Conservation (phyloP, 805 yeast genomes). For the Starmerella vitae region DNA sequence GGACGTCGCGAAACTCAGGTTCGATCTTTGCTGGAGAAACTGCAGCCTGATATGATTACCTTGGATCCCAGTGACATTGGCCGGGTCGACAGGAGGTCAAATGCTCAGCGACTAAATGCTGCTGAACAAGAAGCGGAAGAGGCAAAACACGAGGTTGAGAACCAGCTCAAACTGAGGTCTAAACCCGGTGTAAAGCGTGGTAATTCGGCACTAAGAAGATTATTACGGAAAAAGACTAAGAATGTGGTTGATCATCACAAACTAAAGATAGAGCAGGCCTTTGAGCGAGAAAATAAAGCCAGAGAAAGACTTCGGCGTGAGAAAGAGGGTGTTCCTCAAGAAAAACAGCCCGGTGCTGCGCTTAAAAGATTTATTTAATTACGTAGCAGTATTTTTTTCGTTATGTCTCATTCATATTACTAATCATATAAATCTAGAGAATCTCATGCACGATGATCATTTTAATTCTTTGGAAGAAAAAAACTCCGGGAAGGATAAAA, state of each 20-base stretch:
- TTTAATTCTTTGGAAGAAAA: no score
- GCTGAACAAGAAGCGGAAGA: slow-evolving; percentile 29
- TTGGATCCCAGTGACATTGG: slow-evolving; percentile 84
- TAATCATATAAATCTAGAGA: no score
- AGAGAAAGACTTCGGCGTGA: slow-evolving; percentile 15
- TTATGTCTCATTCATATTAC: no score
- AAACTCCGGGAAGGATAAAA: no score
- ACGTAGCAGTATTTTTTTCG: no score
- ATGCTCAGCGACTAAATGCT: slow-evolving; percentile 48
- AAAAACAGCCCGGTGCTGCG: slow-evolving; percentile 21
- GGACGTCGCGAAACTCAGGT: slow-evolving; percentile 93
- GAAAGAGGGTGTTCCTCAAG: slow-evolving; percentile 16
- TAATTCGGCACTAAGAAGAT: slow-evolving; percentile 70
- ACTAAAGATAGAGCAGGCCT: slow-evolving; percentile 57
- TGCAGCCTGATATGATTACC: slow-evolving; percentile 83
- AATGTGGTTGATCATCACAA: slow-evolving; percentile 81
- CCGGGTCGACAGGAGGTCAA: slow-evolving; percentile 59
- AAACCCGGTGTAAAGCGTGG: slow-evolving; percentile 62
- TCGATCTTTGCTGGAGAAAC: slow-evolving; percentile 66
- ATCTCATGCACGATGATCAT: no score
- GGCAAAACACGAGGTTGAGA: slow-evolving; percentile 33
- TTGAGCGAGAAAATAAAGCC: slow-evolving; percentile 50
- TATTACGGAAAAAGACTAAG: slow-evolving; percentile 67
- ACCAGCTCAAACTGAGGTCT: slow-evolving; percentile 41
- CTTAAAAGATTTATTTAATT: slow-evolving; percentile 20